Percentiles rank a stretch among this genome's conserved stretches.
Conservation (phyloP, 108 stramenopile genomes). For the Skeletonema tropicum region DNA sequence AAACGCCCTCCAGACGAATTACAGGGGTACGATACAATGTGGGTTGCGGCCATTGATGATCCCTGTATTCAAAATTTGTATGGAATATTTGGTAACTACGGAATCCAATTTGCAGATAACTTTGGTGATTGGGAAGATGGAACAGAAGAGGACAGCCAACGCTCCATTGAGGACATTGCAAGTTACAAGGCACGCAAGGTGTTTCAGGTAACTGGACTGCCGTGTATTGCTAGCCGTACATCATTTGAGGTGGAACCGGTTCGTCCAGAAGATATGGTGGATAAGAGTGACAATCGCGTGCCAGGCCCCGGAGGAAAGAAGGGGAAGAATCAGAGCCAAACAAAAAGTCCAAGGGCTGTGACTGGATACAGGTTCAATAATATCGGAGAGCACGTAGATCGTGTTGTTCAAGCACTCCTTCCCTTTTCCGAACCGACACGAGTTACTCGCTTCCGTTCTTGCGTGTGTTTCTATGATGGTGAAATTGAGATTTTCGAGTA, state of each 20-base stretch:
- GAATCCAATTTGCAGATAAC: conserved; percentile 85
- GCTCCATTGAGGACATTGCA: conserved; percentile 84
- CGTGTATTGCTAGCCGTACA: conserved; percentile 74
- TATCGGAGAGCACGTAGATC: conserved; percentile 81
- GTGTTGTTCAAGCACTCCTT: conserved; percentile 68
- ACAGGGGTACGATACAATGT: conserved; percentile 81
- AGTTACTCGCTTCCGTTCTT: conserved; percentile 74
- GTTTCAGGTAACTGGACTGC: conserved; percentile 77
- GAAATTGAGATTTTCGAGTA: conserved; percentile 85
- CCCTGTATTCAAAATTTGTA: conserved; percentile 66
- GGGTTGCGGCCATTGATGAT: conserved; percentile 82
- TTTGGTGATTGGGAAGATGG: conserved; percentile 85
- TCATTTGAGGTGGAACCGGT: conserved; percentile 86
- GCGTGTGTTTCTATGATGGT: conserved; percentile 89
- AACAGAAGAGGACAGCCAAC: conserved; percentile 58
- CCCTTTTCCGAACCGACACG: conserved; percentile 80
- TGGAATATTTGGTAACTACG: conserved; percentile 81
- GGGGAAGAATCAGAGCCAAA: conserved; percentile 16
- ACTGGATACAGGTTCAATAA: conserved; percentile 85
- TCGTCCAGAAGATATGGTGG: conserved; percentile 50
- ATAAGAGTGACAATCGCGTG: conserved; percentile 1
- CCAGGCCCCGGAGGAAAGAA: conserved; percentile 35
- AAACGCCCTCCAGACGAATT: conserved; percentile 57
- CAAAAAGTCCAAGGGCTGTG: conserved; percentile 58
- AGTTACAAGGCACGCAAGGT: conserved; percentile 83